Percentiles rank a stretch among this genome's conserved stretches.
Evolutionary conservation across 2,329 filamentous ascomycete species (phyloP).

Genomic region (Sporothrix humicola): DNA sequence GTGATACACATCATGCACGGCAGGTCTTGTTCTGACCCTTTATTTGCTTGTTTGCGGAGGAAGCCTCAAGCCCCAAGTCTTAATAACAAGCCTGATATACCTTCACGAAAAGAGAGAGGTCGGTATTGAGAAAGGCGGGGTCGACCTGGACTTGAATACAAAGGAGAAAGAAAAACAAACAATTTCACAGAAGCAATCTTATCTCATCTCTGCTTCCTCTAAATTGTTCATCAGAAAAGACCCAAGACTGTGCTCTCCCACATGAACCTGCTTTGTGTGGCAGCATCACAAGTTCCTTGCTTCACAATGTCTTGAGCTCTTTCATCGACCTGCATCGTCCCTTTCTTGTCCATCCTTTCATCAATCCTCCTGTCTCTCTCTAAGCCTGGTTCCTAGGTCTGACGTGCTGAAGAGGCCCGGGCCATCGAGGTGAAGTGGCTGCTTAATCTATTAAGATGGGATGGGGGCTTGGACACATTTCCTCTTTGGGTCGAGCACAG

Average conservation of each 20-base stretch:
- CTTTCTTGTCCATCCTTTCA: neutral
- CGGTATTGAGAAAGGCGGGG: neutral
- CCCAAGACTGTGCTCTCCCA: neutral
- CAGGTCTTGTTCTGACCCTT: neutral
- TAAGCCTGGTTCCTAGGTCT: neutral
- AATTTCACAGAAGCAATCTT: no score
- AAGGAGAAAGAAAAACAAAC: neutral
- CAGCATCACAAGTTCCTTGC: neutral
- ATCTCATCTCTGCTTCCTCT: neutral
- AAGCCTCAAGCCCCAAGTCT: neutral
- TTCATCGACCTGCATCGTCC: neutral
- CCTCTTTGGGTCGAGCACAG: neutral
- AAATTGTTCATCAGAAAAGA: no score
- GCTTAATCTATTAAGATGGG: conserved; percentile 20
- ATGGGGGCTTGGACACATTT: neutral
- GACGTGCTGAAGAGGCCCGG: neutral
- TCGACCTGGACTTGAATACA: neutral
- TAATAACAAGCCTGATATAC: neutral
- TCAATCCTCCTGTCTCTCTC: neutral
- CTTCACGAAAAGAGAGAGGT: neutral
- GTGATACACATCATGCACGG: conserved; percentile 9
- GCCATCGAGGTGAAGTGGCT: neutral
- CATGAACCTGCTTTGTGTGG: neutral
- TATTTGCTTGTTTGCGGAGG: neutral
- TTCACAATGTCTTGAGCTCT: neutral